Evolutionary conservation across 495 filamentous ascomycete species (phyloP).

Genomic region (Tuber aestivum): DNA sequence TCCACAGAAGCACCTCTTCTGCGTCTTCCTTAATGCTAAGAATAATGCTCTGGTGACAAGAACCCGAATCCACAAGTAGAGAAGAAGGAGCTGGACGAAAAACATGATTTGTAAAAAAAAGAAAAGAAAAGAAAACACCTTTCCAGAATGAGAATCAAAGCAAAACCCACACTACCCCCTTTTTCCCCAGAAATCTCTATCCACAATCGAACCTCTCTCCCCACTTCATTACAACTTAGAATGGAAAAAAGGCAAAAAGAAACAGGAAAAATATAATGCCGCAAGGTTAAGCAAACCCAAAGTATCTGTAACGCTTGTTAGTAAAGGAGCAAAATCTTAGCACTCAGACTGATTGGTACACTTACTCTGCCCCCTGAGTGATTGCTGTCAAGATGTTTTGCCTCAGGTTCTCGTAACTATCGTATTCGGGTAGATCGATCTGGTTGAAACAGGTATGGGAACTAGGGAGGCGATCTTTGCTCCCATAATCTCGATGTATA

Average conservation of each 20-base stretch:
- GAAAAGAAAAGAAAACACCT: slow-evolving; percentile 22
- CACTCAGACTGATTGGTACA: slow-evolving; percentile 8
- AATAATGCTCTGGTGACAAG: neutral
- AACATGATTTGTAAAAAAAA: slow-evolving; percentile 24
- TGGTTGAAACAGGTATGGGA: slow-evolving; percentile 99
- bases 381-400: slow-evolving; percentile 87
- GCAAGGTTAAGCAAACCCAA: slow-evolving; percentile 77
- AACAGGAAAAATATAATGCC: slow-evolving; percentile 14
- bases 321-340: slow-evolving; percentile 1
- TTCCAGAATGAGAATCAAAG: slow-evolving; percentile 27
- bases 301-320: slow-evolving; percentile 50
- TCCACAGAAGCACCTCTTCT: slow-evolving; percentile 19
- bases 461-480: slow-evolving; percentile 91
- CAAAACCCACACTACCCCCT: slow-evolving; percentile 18
- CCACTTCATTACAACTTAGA: neutral
- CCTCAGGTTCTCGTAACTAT: slow-evolving; percentile 85
- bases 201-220: slow-evolving; percentile 1
- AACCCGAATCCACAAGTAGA: neutral
- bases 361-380: slow-evolving; percentile 81
- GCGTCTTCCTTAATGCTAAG: neutral
- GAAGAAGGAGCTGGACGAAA: slow-evolving; percentile 22
- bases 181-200: slow-evolving; percentile 11
- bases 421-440: slow-evolving; percentile 97
- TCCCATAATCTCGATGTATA: slow-evolving; percentile 96
- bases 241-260: slow-evolving; percentile 20